Evolutionary conservation across 192 early-diverging fungal genomes (phyloP).

Genomic region (Coemansia sp.): DNA sequence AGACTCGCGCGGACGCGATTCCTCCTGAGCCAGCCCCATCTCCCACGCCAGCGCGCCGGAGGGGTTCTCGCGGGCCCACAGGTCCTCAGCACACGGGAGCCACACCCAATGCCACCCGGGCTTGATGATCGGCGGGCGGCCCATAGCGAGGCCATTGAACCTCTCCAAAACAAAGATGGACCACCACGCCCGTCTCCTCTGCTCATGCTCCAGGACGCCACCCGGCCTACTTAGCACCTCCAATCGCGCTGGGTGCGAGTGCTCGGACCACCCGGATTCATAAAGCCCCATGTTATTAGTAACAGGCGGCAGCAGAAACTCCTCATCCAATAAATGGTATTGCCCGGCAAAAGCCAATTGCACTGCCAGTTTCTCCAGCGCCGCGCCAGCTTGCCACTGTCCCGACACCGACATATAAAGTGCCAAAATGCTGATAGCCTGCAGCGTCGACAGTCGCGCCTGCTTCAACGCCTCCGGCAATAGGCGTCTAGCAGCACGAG

Average conservation of each 20-base stretch:
- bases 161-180: slow-evolving; percentile 48
- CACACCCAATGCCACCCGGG: slow-evolving; percentile 56
- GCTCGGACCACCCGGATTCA: slow-evolving; percentile 49
- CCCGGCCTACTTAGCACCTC: slow-evolving; percentile 45
- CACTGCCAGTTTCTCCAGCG: slow-evolving; percentile 47
- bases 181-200: slow-evolving; percentile 49
- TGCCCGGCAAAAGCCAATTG: slow-evolving; percentile 49
- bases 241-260: slow-evolving; percentile 36
- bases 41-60: slow-evolving; percentile 41
- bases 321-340: slow-evolving; percentile 51
- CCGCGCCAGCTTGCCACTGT: slow-evolving; percentile 46
- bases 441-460: slow-evolving; percentile 33
- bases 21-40: slow-evolving; percentile 27
- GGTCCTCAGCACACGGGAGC: slow-evolving; percentile 46
- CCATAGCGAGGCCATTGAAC: slow-evolving; percentile 53
- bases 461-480: slow-evolving; percentile 17
- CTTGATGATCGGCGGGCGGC: slow-evolving; percentile 49
- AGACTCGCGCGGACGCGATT: neutral
- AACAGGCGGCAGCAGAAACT: slow-evolving; percentile 46
- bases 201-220: slow-evolving; percentile 47
- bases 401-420: slow-evolving; percentile 50
- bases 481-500: slow-evolving; percentile 21
- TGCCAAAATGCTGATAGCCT: slow-evolving; percentile 34
- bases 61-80: slow-evolving; percentile 42
- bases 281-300: slow-evolving; percentile 46